Evolutionary conservation across 495 filamentous ascomycete species (phyloP).

Genomic region (Hypomontagnella submonticulosa): DNA sequence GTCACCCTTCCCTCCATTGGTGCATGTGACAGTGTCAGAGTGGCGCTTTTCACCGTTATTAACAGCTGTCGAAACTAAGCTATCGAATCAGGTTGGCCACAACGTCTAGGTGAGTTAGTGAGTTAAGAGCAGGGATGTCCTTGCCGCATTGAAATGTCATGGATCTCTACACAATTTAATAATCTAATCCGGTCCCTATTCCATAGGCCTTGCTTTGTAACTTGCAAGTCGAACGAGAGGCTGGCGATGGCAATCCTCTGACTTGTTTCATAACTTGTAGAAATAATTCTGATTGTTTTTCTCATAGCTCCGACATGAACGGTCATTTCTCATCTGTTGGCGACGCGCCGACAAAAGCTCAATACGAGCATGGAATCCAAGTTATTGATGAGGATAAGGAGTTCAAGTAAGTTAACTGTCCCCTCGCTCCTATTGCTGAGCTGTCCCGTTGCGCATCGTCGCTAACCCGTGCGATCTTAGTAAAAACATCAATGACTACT

Average conservation of each 20-base stretch:
- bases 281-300: conserved; percentile 27
- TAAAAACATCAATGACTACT: conserved; percentile 81
- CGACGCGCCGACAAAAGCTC: conserved; percentile 69
- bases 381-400: conserved; percentile 95
- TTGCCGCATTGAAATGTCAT: conserved; percentile 35
- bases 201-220: conserved; percentile 13
- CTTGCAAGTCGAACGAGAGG: neutral
- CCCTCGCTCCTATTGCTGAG: conserved; percentile 26
- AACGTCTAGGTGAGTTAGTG: conserved; percentile 7
- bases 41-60: conserved; percentile 33
- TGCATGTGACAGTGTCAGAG: conserved; percentile 47
- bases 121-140: conserved; percentile 29
- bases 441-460: conserved; percentile 8
- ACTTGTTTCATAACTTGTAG: conserved; percentile 32
- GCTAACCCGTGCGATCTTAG: conserved; percentile 57
- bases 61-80: conserved; percentile 36
- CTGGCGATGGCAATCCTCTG: conserved; percentile 40
- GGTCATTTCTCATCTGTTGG: conserved; percentile 88
- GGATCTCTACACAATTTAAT: conserved; percentile 41
- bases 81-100: conserved; percentile 17
- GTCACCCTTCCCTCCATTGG: conserved; percentile 36
- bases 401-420: conserved; percentile 79
- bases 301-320: conserved; percentile 67
- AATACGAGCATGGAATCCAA: conserved; percentile 94
- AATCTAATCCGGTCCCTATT: neutral